These are phyloP conservation scores for Ophiosphaerella narmari DNA, from an alignment of 2,329 filamentous ascomycete genomes.

Conservation along the genomic window DNA sequence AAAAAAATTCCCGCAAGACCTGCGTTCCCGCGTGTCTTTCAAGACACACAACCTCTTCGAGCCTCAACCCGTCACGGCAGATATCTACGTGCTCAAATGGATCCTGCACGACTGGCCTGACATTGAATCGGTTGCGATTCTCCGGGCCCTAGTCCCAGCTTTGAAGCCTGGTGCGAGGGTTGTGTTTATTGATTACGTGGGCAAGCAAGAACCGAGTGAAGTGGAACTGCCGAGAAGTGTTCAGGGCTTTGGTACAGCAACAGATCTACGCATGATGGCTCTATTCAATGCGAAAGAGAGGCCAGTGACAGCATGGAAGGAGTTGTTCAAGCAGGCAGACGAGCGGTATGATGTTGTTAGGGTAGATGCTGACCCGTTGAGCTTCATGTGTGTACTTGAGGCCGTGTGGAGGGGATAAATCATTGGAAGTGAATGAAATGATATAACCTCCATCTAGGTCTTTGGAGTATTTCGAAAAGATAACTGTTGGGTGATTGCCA, in stretches of 20 bases:
- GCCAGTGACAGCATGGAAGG: constrained; percentile 52
- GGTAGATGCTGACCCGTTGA: constrained; percentile 27
- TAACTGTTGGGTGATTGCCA: too few relatives aligned
- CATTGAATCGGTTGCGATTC: constrained; percentile 44
- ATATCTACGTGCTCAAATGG: constrained; percentile 62
- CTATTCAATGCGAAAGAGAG: constrained; percentile 57
- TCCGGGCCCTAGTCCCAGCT: constrained; percentile 57
- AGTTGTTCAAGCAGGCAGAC: constrained; percentile 53
- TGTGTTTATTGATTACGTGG: constrained; percentile 47
- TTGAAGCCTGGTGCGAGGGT: constrained; percentile 60
- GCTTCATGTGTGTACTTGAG: constrained; percentile 34
- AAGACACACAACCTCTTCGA: constrained; percentile 63
- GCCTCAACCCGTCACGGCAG: constrained; percentile 58
- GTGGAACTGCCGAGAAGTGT: constrained; percentile 28
- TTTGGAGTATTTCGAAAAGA: too few relatives aligned
- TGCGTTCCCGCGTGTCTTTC: constrained; percentile 39
- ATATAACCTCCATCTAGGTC: too few relatives aligned
- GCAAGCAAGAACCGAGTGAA: constrained; percentile 34
- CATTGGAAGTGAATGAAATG: too few relatives aligned
- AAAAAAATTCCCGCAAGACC: constrained; percentile 24
- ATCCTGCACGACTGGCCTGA: constrained; percentile 68
- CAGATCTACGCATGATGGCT: constrained; percentile 58
- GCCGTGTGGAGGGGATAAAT: constrained; percentile 28
- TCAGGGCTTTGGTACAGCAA: constrained; percentile 37
- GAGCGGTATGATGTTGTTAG: constrained; percentile 50